Conservation (phyloP, 148 eudicot genomes). For the Chenopodium berlandieri region DNA sequence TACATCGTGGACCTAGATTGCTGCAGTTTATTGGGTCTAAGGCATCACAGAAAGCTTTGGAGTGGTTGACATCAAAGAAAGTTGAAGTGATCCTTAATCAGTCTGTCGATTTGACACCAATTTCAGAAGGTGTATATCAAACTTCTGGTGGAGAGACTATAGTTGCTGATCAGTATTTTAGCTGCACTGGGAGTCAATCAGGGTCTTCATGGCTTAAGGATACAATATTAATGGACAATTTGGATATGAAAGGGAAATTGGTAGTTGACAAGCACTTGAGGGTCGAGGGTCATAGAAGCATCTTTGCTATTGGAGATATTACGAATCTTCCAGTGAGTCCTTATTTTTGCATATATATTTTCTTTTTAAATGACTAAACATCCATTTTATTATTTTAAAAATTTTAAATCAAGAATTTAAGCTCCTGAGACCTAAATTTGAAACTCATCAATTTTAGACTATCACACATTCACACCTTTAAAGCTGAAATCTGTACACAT, state of each 20-base stretch:
- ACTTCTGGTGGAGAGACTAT: conserved; percentile 48
- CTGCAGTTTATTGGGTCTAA: conserved; percentile 49
- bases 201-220: conserved; percentile 51
- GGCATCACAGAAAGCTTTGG: conserved; percentile 40
- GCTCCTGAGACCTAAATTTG: background rate
- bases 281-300: conserved; percentile 41
- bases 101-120: conserved; percentile 30
- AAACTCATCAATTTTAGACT: background rate
- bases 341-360: background rate
- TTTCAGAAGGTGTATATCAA: conserved; percentile 40
- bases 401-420: background rate
- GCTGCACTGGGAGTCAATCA: conserved; percentile 43
- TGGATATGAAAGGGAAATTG: conserved; percentile 43
- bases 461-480: too few species aligned
- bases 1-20: conserved; percentile 49
- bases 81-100: conserved; percentile 48
- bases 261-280: conserved; percentile 45
- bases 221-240: conserved; percentile 37
- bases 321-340: conserved; percentile 44
- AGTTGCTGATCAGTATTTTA: conserved; percentile 42
- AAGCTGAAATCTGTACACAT: too few species aligned
- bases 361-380: background rate
- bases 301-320: conserved; percentile 63
- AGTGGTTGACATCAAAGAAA: conserved; percentile 50
- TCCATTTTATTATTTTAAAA: too few species aligned